These are phyloP conservation scores for Lodderomyces pseudojiufengensis DNA, from an alignment of 1,139 yeast species.

Conservation along the genomic window DNA sequence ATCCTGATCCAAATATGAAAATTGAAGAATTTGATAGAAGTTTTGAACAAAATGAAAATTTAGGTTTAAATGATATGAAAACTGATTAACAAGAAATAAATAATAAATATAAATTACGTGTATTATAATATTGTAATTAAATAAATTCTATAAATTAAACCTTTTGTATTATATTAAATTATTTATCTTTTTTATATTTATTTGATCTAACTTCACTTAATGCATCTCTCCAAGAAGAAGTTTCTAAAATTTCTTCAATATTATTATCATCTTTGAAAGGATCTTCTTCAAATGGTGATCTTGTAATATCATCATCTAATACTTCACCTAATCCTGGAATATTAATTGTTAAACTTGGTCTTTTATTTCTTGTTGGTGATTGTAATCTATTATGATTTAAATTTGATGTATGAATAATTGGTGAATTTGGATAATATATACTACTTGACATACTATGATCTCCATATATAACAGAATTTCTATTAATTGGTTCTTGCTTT, in stretches of 20 bases:
- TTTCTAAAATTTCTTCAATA: conserved; percentile 9
- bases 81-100: conserved; percentile 23
- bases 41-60: conserved; percentile 79
- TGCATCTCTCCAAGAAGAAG: conserved; percentile 13
- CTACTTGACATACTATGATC: conserved; percentile 10
- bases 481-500: neutral
- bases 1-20: conserved; percentile 91
- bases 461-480: conserved; percentile 8
- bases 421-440: conserved; percentile 12
- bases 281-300: conserved; percentile 6
- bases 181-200: neutral
- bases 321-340: conserved; percentile 3
- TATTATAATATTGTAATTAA: too few species aligned
- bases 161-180: neutral
- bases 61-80: conserved; percentile 83
- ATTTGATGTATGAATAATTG: conserved; percentile 7
- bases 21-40: conserved; percentile 90
- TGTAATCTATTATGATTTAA: neutral
- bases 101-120: too few species aligned
- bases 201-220: conserved; percentile 3
- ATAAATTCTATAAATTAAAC: neutral
- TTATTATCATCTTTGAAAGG: too few species aligned
- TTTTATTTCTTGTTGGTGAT: conserved; percentile 1
- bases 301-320: conserved; percentile 6
- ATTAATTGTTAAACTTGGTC: conserved; percentile 9